Evolutionary conservation across 371 early-diverging fungal genomes (phyloP), one percentile per base, ranked within the genome.

Genomic region (Mortierella sp.): DNA sequence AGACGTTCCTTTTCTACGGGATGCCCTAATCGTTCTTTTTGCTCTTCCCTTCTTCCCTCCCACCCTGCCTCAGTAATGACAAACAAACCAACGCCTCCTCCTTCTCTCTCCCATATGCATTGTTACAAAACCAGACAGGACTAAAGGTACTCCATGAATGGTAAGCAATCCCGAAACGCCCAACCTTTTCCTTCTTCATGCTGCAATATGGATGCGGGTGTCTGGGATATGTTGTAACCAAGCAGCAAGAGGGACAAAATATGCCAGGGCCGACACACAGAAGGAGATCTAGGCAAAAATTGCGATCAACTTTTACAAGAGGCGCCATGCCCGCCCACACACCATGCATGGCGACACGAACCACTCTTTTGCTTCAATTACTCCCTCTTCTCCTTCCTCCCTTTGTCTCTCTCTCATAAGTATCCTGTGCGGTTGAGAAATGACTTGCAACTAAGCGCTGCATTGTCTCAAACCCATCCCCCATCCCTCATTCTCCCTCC

Each of bases 91-190:
- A 14, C 50, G 50, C 11, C 11, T n/a, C 7, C 24, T 38, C 38
- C 24, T 38, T 24, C 42, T 10, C 9, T 38, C 21, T 19, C 9
- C 44, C 28, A 42, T 9, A 68, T 68, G 9, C 68, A 42, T 24
- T 21, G 19, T 24, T 68, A 42, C 68, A 19, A 42, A 19, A 68
- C 16, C 1, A 50, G 11, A 16, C 50, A 42, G 24, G 42, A 21
- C 16, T 13, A 16, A 24, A 38, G 42, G 42, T 38, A 38, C 9
- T 3, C 68, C 68, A 38, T 68, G 68, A 38, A 38, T 24, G 68
- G 68, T 68, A 68, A 68, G 68, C 68, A 68, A 42, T 38, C 68
- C 68, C 68, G 68, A 68, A 68, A 68, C 68, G 68, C 48, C 72
- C 45, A 34, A 21, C 34, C 24, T 50, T 9, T n/a, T 52, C 34